These are phyloP conservation scores for Ogataea methanolica DNA, from an alignment of 805 yeast genomes.

Conservation along the genomic window DNA sequence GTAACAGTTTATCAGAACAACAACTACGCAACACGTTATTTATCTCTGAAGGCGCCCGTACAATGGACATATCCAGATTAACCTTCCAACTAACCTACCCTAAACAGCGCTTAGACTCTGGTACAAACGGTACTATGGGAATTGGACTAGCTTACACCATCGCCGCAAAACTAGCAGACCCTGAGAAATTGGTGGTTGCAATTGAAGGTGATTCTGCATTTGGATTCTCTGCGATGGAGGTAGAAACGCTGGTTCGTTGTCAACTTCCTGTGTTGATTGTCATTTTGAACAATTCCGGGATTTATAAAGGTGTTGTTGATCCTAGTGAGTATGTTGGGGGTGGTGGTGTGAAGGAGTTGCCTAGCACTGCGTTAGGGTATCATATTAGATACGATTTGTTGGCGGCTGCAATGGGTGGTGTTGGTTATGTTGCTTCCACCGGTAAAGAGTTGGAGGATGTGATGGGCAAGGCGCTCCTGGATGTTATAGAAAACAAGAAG, in stretches of 20 bases:
- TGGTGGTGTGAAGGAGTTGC: slow-evolving; percentile 30
- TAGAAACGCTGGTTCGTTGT: slow-evolving; percentile 63
- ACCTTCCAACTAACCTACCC: slow-evolving; percentile 53
- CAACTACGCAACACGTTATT: slow-evolving; percentile 34
- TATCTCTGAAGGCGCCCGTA: slow-evolving; percentile 71
- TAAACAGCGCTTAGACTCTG: slow-evolving; percentile 59
- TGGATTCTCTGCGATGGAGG: slow-evolving; percentile 68
- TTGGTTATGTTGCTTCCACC: slow-evolving; percentile 44
- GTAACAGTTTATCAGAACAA: slow-evolving; percentile 32
- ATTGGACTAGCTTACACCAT: slow-evolving; percentile 68
- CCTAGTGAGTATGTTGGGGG: slow-evolving; percentile 13
- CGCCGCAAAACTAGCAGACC: slow-evolving; percentile 47
- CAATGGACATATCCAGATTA: slow-evolving; percentile 67
- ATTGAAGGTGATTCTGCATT: slow-evolving; percentile 77
- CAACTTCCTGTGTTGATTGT: slow-evolving; percentile 50
- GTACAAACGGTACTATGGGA: slow-evolving; percentile 78
- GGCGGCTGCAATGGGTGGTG: slow-evolving; percentile 52
- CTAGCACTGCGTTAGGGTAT: slow-evolving; percentile 56
- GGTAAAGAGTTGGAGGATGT: slow-evolving; percentile 33
- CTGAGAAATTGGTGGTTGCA: slow-evolving; percentile 44
- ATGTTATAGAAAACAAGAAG: slow-evolving; percentile 22
- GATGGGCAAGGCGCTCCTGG: slow-evolving; percentile 33
- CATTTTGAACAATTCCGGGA: slow-evolving; percentile 73
- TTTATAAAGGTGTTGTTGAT: slow-evolving; percentile 56
- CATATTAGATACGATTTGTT: slow-evolving; percentile 54